Conservation (phyloP, 208 protist genomes). For the Trypanosoma mega region DNA sequence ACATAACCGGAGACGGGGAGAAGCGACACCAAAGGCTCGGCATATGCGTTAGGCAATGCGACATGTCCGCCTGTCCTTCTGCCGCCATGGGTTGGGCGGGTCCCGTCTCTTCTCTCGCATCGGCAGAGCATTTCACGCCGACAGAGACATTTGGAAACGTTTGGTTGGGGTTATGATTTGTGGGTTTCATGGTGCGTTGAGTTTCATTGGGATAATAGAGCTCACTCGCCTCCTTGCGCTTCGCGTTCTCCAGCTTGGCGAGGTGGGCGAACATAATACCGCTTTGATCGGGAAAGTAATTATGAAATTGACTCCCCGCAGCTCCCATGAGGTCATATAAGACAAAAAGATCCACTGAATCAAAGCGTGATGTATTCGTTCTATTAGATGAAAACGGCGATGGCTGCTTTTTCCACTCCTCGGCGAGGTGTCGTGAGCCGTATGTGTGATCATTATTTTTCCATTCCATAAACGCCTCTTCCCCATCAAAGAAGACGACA, state of each 20-base stretch:
- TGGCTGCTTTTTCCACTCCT: slow-evolving; percentile 31
- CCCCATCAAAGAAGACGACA: slow-evolving; percentile 92
- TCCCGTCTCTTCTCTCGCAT: too few species aligned
- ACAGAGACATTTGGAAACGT: too few species aligned
- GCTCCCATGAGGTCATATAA: slow-evolving; percentile 86
- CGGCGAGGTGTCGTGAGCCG: slow-evolving; percentile 85
- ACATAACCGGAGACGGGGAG: slow-evolving; percentile 44
- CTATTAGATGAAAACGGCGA: neutral
- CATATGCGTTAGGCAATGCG: slow-evolving; percentile 3
- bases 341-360: slow-evolving; percentile 71
- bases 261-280: slow-evolving; percentile 43
- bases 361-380: slow-evolving; percentile 28
- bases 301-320: slow-evolving; percentile 42
- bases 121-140: too few species aligned
- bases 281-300: slow-evolving; percentile 64
- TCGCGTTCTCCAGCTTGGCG: slow-evolving; percentile 31
- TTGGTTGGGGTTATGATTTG: slow-evolving; percentile 6
- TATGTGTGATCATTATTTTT: slow-evolving; percentile 87
- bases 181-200: neutral
- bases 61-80: slow-evolving; percentile 8
- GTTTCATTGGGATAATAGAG: slow-evolving; percentile 1
- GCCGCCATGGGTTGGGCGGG: neutral
- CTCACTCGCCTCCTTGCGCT: slow-evolving; percentile 22
- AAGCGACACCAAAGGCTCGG: slow-evolving; percentile 45
- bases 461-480: slow-evolving; percentile 92